Conservation (phyloP, 1,284 basidiomycete species). For the Cutaneotrichosporon arboriforme region DNA sequence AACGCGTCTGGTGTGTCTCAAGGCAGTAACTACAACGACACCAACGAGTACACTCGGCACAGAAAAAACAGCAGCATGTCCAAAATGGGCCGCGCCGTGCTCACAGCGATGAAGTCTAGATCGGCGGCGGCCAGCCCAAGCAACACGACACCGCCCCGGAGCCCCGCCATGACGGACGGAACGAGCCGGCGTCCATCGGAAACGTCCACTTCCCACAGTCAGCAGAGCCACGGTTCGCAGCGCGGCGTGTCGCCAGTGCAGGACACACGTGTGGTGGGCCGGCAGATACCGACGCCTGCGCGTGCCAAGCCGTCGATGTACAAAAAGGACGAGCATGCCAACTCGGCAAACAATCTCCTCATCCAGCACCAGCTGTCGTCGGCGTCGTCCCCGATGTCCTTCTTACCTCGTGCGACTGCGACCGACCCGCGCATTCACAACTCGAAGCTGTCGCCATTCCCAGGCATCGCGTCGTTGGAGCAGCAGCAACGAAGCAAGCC, state of each 20-base stretch:
- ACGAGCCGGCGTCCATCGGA: background rate
- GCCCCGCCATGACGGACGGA: background rate
- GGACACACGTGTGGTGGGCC: background rate
- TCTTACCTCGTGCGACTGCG: conserved; percentile 55
- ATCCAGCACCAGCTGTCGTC: conserved; percentile 36
- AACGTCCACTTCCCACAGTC: background rate
- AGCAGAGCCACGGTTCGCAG: background rate
- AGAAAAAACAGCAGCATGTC: conserved; percentile 38
- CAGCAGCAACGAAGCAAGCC: conserved; percentile 9
- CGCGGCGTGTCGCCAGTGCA: background rate
- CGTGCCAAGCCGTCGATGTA: background rate
- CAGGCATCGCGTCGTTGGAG: conserved; percentile 69
- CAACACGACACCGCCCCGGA: background rate
- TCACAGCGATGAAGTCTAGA: background rate
- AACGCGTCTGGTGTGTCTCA: background rate
- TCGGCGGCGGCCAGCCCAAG: background rate
- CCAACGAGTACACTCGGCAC: conserved; percentile 24
- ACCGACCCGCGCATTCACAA: conserved; percentile 55
- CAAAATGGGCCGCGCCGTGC: conserved; percentile 30
- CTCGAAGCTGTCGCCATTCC: conserved; percentile 81
- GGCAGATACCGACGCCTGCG: too few species aligned
- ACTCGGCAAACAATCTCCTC: conserved; percentile 25
- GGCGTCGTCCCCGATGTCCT: conserved; percentile 50
- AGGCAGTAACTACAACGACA: background rate
- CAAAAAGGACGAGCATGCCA: background rate